Percentiles rank a stretch among this genome's conserved stretches.
Conservation (phyloP, 306 rosid species). For the Cucumis sativus region DNA sequence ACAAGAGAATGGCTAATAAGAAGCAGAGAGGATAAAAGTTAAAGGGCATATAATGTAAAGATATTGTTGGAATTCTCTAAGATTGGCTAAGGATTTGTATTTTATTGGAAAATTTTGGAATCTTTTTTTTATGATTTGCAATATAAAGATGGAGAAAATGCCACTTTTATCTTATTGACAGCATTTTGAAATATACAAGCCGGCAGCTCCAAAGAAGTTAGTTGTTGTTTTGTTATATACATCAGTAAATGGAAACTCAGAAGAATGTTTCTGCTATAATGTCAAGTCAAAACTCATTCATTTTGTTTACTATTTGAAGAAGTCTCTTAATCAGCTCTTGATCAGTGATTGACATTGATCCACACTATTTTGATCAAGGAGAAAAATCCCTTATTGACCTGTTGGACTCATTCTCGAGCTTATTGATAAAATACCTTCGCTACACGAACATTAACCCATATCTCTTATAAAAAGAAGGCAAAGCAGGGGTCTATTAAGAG, state of each 20-base stretch:
- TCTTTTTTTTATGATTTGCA: neutral
- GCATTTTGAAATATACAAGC: neutral
- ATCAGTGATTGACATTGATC: neutral
- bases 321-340: neutral
- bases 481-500: too few species aligned
- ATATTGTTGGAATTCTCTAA: slow-evolving; percentile 20
- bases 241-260: neutral
- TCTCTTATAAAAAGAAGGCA: too few species aligned
- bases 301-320: neutral
- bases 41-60: neutral
- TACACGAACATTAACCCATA: neutral
- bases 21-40: slow-evolving; percentile 16
- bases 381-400: too few species aligned
- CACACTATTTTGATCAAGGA: neutral
- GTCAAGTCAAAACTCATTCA: neutral
- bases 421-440: neutral
- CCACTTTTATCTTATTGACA: neutral
- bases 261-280: neutral
- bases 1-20: slow-evolving; percentile 7
- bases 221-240: neutral
- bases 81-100: slow-evolving; percentile 22
- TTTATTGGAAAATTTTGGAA: neutral
- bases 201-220: slow-evolving; percentile 6
- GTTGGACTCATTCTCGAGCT: neutral
- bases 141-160: neutral